Evolutionary conservation across 345 rosid genomes (phyloP).

Genomic region (Carallia pectinifolia): DNA sequence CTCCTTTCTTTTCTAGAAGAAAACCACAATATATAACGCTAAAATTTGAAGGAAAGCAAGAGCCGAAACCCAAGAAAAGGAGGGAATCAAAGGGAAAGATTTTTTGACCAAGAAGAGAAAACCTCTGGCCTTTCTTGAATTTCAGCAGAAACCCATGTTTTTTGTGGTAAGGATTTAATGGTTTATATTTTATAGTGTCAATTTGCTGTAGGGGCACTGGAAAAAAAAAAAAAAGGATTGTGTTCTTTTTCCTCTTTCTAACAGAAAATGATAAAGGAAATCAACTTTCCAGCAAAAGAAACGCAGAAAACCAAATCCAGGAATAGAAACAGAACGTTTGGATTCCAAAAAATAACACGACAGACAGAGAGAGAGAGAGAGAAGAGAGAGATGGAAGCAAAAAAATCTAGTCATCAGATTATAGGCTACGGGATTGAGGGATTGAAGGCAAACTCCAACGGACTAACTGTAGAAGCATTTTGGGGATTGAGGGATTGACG

Average conservation of each 20-base stretch:
- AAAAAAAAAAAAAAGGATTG: not conserved
- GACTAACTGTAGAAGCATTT: no score
- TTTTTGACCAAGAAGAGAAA: not conserved
- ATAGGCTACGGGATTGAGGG: no score
- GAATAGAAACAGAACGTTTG: not conserved
- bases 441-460: no score
- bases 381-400: no score
- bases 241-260: not conserved
- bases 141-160: constrained; percentile 34
- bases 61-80: not conserved
- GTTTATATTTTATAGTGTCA: not conserved
- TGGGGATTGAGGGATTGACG: no score
- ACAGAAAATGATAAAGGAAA: constrained; percentile 14
- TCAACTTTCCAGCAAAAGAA: constrained; percentile 23
- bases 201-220: not conserved
- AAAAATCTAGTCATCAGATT: no score
- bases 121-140: not conserved
- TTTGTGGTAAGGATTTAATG: constrained; percentile 15
- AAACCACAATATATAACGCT: not conserved
- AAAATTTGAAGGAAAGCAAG: constrained; percentile 1
- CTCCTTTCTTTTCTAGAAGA: not conserved
- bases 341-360: no score
- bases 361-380: no score
- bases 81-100: constrained; percentile 9
- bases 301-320: not conserved